Conservation (phyloP, 139 green algal genomes). For the Yamagishiella unicocca region DNA sequence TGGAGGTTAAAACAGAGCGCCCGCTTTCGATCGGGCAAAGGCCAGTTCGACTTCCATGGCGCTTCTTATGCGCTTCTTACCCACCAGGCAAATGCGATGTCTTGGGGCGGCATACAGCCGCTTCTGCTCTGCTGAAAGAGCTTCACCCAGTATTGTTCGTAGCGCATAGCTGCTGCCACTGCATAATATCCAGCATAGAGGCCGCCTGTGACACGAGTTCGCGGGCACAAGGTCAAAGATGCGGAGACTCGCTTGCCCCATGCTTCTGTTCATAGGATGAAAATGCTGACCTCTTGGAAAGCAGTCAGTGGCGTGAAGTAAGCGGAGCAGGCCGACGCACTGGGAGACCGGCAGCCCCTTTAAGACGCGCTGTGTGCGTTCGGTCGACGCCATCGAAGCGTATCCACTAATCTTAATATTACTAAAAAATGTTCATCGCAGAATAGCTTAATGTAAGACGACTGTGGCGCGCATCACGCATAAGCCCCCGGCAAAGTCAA, state of each 20-base stretch:
- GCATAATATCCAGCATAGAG: constrained; percentile 24
- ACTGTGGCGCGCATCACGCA: too few relatives aligned
- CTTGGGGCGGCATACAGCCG: neutral
- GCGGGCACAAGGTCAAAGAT: neutral
- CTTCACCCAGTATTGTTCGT: constrained; percentile 1
- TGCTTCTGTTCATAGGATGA: neutral
- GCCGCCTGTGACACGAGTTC: neutral
- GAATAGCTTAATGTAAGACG: too few relatives aligned
- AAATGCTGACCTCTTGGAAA: constrained; percentile 15
- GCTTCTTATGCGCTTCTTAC: too few relatives aligned
- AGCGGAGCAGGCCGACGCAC: neutral
- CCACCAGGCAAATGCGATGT: constrained; percentile 26
- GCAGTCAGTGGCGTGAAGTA: constrained; percentile 4
- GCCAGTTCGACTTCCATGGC: too few relatives aligned
- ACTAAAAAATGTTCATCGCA: too few relatives aligned
- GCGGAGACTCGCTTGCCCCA: neutral
- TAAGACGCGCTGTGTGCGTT: too few relatives aligned
- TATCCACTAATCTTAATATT: too few relatives aligned
- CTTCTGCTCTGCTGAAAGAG: neutral
- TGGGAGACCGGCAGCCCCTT: too few relatives aligned
- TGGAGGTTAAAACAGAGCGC: neutral
- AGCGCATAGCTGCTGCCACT: neutral
- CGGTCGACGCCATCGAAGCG: too few relatives aligned
- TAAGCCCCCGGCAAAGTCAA: too few relatives aligned
- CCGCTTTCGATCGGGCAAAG: too few relatives aligned